Percentiles rank a stretch among this genome's conserved stretches.
These are phyloP conservation scores for Nothopassalora personata DNA, from an alignment of 2,329 filamentous ascomycete species.

Conservation along the genomic window DNA sequence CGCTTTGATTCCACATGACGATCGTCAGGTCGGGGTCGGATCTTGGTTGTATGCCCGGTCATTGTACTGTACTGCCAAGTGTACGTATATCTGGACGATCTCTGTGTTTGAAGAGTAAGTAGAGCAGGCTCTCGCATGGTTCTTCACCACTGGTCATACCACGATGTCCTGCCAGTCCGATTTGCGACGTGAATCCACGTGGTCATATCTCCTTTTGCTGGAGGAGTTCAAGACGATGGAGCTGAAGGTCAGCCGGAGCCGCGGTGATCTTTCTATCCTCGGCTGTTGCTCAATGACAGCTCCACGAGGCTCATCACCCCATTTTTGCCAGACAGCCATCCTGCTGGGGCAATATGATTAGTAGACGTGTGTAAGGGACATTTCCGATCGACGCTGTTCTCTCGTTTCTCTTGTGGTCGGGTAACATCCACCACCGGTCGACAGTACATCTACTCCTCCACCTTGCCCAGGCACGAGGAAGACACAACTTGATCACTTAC, in stretches of 20 bases:
- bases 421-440: not conserved
- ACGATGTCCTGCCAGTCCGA: too few species aligned
- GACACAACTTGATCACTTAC: too few species aligned
- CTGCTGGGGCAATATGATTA: not conserved
- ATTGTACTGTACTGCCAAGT: too few species aligned
- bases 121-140: too few species aligned
- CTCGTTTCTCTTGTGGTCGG: not conserved
- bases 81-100: too few species aligned
- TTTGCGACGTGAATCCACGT: too few species aligned
- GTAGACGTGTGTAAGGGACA: constrained; percentile 1
- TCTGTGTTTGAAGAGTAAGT: too few species aligned
- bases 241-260: not conserved
- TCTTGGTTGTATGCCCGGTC: too few species aligned
- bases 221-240: not conserved
- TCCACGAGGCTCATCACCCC: not conserved
- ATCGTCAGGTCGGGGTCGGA: too few species aligned
- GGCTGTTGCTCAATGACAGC: not conserved
- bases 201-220: too few species aligned
- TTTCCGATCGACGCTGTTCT: not conserved
- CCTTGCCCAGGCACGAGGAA: constrained; percentile 1
- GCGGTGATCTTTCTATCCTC: not conserved
- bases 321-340: not conserved
- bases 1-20: too few species aligned
- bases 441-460: not conserved
- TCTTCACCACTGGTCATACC: too few species aligned